Base-by-base conservation (phyloP, 805 yeast species). In the Wickerhamomyces rabaulensis region DNA sequence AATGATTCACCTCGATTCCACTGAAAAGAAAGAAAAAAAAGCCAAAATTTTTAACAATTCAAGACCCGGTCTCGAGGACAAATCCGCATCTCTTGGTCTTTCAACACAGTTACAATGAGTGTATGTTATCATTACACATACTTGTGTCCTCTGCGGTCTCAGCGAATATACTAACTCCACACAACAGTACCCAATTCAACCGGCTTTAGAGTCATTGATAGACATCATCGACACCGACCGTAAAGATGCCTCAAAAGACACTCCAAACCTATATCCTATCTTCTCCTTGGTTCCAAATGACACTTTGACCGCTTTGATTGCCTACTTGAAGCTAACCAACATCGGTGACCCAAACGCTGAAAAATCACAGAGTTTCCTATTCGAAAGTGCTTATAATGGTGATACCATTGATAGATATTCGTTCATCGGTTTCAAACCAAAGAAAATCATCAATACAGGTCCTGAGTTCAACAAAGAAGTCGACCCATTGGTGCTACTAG, bases 361-460 rank as follows among this genome's bases (percentile, higher is more conserved):
- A 17, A 75, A 85, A 53, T 58, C 73, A 0, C 85, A 84, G 35
- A 84, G 95, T 4, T 91, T 92, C 58, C 69, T 94, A 44, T 78
- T 94, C 54, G 99, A 94, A 65, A 81, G 92, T 55, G 95, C 98
- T 2, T 78, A 77, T 50, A 87, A 87, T 49, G 96, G 96, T 43
- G 96, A 91, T 62, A 82, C 84, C 40, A 79, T 94, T 26, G 96
- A 87, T 52, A 74, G 99, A 54, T 94, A 84, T 67, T 88, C 97
- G 1, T 92, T 91, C 64, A 81, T 94, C 61, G 99, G 99, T 3
- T 73, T 83, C 40, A 78, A 79, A 22, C 99, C 99, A 15, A 78
- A 84, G 50, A 87, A 90, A 57, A 74, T 84, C 45, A 84, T 94
- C 56, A 79, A 75, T 50, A 91, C 98, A 2, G 97, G 97, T 3